These are phyloP conservation scores for Choiromyces venosus DNA, from an alignment of 495 filamentous ascomycete species.

Conservation along the genomic window DNA sequence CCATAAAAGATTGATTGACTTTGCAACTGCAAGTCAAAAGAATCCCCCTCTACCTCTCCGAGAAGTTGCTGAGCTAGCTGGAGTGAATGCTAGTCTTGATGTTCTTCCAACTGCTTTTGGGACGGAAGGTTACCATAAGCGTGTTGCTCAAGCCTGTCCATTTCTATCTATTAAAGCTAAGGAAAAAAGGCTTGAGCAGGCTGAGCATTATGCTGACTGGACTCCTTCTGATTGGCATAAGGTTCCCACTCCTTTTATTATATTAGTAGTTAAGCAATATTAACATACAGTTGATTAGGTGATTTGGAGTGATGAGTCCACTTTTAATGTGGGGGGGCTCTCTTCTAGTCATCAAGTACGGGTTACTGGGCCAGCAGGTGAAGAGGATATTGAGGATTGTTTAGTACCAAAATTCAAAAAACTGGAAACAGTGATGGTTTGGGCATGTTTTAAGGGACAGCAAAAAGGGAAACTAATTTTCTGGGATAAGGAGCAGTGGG, in stretches of 20 bases:
- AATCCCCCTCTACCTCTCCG: background rate
- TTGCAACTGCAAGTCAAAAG: background rate
- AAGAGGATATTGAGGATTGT: background rate
- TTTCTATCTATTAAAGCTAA: background rate
- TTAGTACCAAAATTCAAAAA: background rate
- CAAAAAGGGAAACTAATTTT: constrained; percentile 5
- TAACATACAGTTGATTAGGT: background rate
- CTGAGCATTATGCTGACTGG: background rate
- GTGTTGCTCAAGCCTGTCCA: background rate
- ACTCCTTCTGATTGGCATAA: background rate
- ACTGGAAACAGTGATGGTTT: background rate
- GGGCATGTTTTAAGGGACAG: background rate
- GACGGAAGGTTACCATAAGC: background rate
- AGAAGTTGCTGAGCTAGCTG: background rate
- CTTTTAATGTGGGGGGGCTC: background rate
- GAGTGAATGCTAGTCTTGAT: background rate
- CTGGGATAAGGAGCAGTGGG: constrained; percentile 14
- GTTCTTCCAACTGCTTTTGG: background rate
- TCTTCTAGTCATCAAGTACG: background rate
- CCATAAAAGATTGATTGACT: background rate
- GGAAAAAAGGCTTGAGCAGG: background rate
- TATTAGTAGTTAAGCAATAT: background rate
- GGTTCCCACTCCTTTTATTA: background rate
- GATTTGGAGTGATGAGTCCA: background rate
- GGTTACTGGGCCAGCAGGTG: background rate